Conservation (phyloP, 129 eudicot species). For the Silybum marianum region DNA sequence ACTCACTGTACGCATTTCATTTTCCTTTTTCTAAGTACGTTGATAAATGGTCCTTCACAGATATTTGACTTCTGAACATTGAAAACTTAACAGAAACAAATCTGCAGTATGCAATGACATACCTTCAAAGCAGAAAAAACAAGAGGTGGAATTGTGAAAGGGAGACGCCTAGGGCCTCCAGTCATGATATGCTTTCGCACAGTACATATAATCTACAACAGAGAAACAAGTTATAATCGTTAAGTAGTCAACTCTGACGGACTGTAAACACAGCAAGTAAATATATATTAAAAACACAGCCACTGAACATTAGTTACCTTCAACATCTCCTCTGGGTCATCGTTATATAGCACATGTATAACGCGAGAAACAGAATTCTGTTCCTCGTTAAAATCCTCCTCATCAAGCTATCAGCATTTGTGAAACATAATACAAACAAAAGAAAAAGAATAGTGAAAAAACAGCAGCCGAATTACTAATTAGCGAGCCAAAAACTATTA, state of each 20-base stretch:
- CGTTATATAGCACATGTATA: slow-evolving; percentile 87
- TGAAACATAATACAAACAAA: slow-evolving; percentile 21
- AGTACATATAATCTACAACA: slow-evolving; percentile 69
- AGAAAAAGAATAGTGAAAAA: slow-evolving; percentile 10
- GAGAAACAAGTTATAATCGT: not conserved
- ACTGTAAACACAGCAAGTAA: not conserved
- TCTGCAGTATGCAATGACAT: slow-evolving; percentile 23
- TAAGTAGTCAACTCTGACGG: not conserved
- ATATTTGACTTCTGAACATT: slow-evolving; percentile 14
- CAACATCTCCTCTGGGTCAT: slow-evolving; percentile 97
- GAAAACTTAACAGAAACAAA: not conserved
- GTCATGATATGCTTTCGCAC: slow-evolving; percentile 79
- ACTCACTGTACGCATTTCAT: not conserved
- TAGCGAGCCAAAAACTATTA: slow-evolving; percentile 1
- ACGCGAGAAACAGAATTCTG: slow-evolving; percentile 96
- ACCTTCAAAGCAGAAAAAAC: slow-evolving; percentile 96
- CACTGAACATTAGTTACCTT: slow-evolving; percentile 52
- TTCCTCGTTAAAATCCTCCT: slow-evolving; percentile 97
- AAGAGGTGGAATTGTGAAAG: slow-evolving; percentile 93
- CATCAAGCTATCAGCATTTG: slow-evolving; percentile 65
- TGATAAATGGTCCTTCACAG: slow-evolving; percentile 12
- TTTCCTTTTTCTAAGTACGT: not conserved
- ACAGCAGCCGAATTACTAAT: not conserved
- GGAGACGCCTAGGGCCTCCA: slow-evolving; percentile 94
- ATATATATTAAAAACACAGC: not conserved